Evolutionary conservation across 805 yeast species (phyloP).

Genomic region (Candida multigemmis): DNA sequence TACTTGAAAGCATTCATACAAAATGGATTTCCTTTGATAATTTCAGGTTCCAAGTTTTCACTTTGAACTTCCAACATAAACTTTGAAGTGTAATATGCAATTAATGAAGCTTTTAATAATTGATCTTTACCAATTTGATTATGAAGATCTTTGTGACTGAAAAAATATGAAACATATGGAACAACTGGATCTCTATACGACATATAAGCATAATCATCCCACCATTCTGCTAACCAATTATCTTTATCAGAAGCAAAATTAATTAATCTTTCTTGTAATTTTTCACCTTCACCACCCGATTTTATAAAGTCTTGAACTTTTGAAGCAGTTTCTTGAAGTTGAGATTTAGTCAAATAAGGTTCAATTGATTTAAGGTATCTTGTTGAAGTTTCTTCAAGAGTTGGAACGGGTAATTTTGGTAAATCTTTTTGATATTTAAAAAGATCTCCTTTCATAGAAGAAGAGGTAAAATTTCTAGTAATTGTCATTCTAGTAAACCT

Average conservation of each 20-base stretch:
- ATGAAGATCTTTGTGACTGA: conserved; percentile 63
- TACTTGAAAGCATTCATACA: conserved; percentile 90
- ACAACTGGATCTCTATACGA: conserved; percentile 90
- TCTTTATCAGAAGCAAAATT: conserved; percentile 52
- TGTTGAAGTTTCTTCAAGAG: conserved; percentile 57
- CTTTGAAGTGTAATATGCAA: conserved; percentile 56
- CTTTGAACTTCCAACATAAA: conserved; percentile 60
- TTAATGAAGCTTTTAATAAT: conserved; percentile 64
- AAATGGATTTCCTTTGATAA: conserved; percentile 68
- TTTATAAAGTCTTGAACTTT: conserved; percentile 58
- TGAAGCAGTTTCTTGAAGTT: conserved; percentile 40
- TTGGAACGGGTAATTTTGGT: conserved; percentile 85
- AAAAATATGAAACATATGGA: conserved; percentile 89
- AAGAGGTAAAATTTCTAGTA: conserved; percentile 13
- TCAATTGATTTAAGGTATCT: conserved; percentile 64
- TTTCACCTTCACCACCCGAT: conserved; percentile 56
- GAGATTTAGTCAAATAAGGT: conserved; percentile 51
- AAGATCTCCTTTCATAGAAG: conserved; percentile 50
- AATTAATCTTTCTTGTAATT: conserved; percentile 57
- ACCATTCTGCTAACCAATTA: conserved; percentile 86
- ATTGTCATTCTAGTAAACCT: conserved; percentile 3
- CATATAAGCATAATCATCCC: conserved; percentile 93
- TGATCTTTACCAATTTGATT: conserved; percentile 55
- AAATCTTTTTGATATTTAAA: conserved; percentile 63
- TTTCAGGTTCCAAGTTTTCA: conserved; percentile 75